Evolutionary conservation across 225 moss, liverwort and hornwort species (phyloP).

Genomic region (Neckera pumila): DNA sequence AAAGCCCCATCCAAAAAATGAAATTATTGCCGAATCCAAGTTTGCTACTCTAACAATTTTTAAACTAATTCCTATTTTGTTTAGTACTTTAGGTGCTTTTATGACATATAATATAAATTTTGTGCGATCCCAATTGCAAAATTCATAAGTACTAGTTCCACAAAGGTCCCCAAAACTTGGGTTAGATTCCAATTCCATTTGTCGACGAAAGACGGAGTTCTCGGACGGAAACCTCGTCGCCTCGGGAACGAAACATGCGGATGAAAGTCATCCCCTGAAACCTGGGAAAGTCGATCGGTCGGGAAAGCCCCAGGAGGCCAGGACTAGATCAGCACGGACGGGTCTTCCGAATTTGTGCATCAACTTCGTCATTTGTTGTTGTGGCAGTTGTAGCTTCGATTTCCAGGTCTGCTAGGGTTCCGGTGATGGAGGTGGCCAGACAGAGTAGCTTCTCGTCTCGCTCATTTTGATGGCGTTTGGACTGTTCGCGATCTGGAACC

Average conservation of each 20-base stretch:
- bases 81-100: too few relatives aligned
- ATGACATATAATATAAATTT: too few relatives aligned
- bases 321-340: neutral
- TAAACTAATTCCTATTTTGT: too few relatives aligned
- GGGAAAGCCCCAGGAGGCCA: too few relatives aligned
- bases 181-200: neutral
- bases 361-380: neutral
- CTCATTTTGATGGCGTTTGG: conserved; percentile 7
- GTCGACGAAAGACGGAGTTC: too few relatives aligned
- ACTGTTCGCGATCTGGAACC: conserved; percentile 9
- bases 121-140: too few relatives aligned
- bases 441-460: neutral
- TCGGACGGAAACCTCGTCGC: neutral
- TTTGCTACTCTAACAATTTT: too few relatives aligned
- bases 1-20: too few relatives aligned
- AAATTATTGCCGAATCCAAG: too few relatives aligned
- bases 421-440: neutral
- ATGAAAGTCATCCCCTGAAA: neutral
- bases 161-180: too few relatives aligned
- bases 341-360: neutral
- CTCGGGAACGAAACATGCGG: neutral
- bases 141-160: too few relatives aligned
- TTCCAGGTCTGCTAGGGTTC: conserved; percentile 7
- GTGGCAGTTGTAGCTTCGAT: neutral
- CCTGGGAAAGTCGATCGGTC: neutral